Percentiles rank a stretch among this genome's conserved stretches.
Conservation (phyloP, 2,329 filamentous ascomycete genomes). For the Emergomyces pasteurianus region DNA sequence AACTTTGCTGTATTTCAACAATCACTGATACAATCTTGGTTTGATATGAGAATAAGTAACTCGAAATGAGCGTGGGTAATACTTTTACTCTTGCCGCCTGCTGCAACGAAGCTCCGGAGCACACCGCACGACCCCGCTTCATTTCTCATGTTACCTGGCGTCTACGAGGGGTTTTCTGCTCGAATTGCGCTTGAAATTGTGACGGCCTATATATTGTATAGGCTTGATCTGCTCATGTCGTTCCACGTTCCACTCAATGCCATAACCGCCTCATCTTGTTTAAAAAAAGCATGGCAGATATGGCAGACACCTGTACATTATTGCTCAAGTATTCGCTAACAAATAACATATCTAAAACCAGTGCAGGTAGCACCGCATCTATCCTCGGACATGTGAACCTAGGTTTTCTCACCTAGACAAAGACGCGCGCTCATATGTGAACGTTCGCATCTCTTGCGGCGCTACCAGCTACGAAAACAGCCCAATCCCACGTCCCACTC, state of each 20-base stretch:
- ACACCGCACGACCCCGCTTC: conserved; percentile 21
- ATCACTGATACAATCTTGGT: neutral
- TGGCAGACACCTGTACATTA: neutral
- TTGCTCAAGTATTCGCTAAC: neutral
- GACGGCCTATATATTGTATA: conserved; percentile 41
- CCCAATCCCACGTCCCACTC: conserved; percentile 35
- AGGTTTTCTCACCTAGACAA: conserved; percentile 39
- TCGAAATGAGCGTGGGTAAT: neutral
- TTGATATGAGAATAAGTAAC: neutral
- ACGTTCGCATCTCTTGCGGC: conserved; percentile 39
- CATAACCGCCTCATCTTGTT: neutral
- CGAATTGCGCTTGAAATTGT: conserved; percentile 36
- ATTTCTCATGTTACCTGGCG: conserved; percentile 36
- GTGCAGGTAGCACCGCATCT: conserved; percentile 39
- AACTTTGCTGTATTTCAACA: no score
- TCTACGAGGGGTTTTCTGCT: conserved; percentile 42
- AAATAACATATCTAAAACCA: conserved; percentile 28
- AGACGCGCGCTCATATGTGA: conserved; percentile 42
- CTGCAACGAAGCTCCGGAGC: conserved; percentile 23
- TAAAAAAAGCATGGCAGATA: neutral
- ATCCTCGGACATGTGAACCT: conserved; percentile 39
- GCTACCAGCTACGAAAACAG: conserved; percentile 20
- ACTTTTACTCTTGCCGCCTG: neutral
- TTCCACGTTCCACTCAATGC: neutral
- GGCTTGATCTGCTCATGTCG: neutral